Evolutionary conservation across 306 rosid species (phyloP).

Genomic region (Sesbania bispinosa): DNA sequence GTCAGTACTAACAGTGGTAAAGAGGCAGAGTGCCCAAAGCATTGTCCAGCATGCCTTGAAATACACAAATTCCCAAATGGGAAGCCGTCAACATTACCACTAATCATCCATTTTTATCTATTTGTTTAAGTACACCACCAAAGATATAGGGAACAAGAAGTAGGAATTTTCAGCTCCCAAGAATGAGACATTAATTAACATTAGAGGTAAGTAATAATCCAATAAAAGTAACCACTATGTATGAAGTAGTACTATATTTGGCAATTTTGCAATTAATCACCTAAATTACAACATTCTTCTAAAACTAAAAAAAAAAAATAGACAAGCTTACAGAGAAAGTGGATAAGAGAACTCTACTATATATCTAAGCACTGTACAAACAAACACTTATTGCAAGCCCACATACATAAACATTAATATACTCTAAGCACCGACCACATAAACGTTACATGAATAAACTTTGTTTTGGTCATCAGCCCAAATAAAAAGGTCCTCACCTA

Average conservation of each 20-base stretch:
- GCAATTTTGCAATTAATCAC: slow-evolving; percentile 4
- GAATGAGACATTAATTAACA: not conserved
- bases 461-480: not conserved
- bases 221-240: not conserved
- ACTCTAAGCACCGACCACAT: no score
- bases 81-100: slow-evolving; percentile 18
- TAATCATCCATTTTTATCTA: not conserved
- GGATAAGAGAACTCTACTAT: no score
- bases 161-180: not conserved
- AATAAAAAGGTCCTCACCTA: slow-evolving; percentile 8
- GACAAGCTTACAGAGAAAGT: not conserved
- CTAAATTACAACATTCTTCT: no score
- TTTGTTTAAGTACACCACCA: not conserved
- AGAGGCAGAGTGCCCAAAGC: slow-evolving; percentile 31
- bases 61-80: slow-evolving; percentile 28
- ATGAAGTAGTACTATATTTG: not conserved
- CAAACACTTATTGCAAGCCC: no score
- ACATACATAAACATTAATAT: no score
- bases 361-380: no score
- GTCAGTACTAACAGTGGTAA: slow-evolving; percentile 2
- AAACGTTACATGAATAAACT: not conserved
- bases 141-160: not conserved
- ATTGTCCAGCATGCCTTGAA: slow-evolving; percentile 34
- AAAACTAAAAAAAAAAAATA: not conserved
- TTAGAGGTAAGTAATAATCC: not conserved